A percentile compares a stretch with the other conserved stretches of the same genome.
Conservation (phyloP, 139 green algal species). For the Zygnema circumcarinatum region DNA sequence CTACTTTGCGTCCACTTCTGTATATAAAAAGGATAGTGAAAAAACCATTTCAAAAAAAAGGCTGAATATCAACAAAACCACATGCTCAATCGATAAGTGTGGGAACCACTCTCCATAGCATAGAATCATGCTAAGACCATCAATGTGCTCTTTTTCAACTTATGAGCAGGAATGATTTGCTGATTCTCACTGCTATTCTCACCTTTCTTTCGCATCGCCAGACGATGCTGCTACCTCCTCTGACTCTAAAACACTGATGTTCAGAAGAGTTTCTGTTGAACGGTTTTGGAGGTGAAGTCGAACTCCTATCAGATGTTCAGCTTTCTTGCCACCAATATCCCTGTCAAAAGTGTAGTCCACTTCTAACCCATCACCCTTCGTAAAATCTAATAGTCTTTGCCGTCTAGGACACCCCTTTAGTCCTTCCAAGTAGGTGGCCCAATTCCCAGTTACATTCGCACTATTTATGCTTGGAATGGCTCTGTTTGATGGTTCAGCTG, state of each 20-base stretch:
- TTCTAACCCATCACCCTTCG: slow-evolving; percentile 17
- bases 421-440: neutral
- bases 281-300: slow-evolving; percentile 33
- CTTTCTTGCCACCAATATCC: neutral
- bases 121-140: too few relatives aligned
- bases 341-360: slow-evolving; percentile 21
- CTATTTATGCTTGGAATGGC: neutral
- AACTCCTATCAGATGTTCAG: neutral
- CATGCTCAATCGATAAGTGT: too few relatives aligned
- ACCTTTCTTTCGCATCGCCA: too few relatives aligned
- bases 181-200: too few relatives aligned
- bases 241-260: slow-evolving; percentile 5
- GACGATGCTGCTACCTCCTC: neutral
- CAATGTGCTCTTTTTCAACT: too few relatives aligned
- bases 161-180: too few relatives aligned
- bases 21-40: too few relatives aligned
- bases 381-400: slow-evolving; percentile 31
- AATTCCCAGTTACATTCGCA: neutral
- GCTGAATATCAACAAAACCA: too few relatives aligned
- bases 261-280: slow-evolving; percentile 3
- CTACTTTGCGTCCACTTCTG: neutral
- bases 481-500: neutral
- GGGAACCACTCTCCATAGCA: too few relatives aligned
- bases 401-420: neutral
- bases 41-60: too few relatives aligned